Evolutionary conservation across 2,329 filamentous ascomycete species (phyloP), one percentile per base, ranked within the genome.

Genomic region (Eutypella sp.): DNA sequence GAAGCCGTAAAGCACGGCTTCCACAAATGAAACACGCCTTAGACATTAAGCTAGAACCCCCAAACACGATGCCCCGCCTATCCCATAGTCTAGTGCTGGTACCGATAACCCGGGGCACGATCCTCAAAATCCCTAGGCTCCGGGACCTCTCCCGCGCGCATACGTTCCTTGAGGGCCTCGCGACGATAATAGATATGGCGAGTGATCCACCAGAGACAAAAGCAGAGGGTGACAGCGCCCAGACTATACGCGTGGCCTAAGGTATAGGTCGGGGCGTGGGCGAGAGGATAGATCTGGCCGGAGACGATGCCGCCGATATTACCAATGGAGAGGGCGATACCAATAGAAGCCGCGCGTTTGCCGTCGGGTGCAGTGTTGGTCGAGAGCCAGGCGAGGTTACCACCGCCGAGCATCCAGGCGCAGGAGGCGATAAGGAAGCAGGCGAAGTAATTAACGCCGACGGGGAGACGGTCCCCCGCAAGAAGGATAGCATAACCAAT

Each of bases 341-440:
- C 52, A 8, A 54, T 44, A 4, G 50, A 51, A 2, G 50, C 52
- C 5, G 52, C 52, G 36, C 52, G 46, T 18, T 54, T 54, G 9
- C 52, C 52, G 20, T 54, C 52, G 7, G 52, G 52, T 6, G 52
- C 52, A 4, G 50, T 48, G 27, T 53, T 54, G 5, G 48, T 54
- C 9, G 52, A 54, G 13, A 54, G 48, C 52, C 52, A 54, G 5
- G 50, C 48, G 24, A 54, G 42, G 33, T 54, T 54, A 8, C 50
- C 52, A 8, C 52, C 52, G 3, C 50, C 52, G 46, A 54, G 52
- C 23, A 47, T 47, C 52, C 52, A 54, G 7, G 41, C 50, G 24
- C 52, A 54, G 5, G 48, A 51, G 6, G 50, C 50, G n/a, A 54
- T 51, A 2, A 54, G 41, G 38, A 53, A 54, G 9, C 52, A 54